Evolutionary conservation across 805 yeast species (phyloP), one percentile per base, ranked within the genome.

Genomic region (Saccharomycopsis olivae): DNA sequence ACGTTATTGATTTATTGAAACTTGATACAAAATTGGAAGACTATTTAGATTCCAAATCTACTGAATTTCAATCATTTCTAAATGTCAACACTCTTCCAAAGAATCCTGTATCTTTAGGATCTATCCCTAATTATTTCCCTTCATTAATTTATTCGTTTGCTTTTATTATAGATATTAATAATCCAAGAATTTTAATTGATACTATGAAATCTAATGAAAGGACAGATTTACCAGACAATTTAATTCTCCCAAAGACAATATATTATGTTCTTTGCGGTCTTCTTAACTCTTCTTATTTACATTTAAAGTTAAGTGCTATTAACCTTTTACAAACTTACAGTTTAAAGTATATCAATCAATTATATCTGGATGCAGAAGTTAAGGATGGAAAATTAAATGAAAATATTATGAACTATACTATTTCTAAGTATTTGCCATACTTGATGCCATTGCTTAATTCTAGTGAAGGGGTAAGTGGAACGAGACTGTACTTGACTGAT

Each of bases 371-470:
- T n/a, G n/a, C n/a, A n/a, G n/a, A n/a, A n/a, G n/a, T n/a, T n/a
- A n/a, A n/a, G n/a, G n/a, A n/a, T n/a, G n/a, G n/a, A n/a, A n/a
- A n/a, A n/a, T n/a, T n/a, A n/a, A n/a, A n/a, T n/a, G n/a, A n/a
- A n/a, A n/a, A n/a, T n/a, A n/a, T n/a, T n/a, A n/a, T n/a, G n/a
- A n/a, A n/a, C n/a, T n/a, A n/a, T n/a, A 41, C 45, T 15, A 24
- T 42, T n/a, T 30, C 21, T 18, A 42, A 42, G 24, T 38, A 24
- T 15, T 34, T 42, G 21, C 46, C 46, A n/a, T 35, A 34, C 27
- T 21, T 42, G 15, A 29, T 42, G 34, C 18, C 17, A 27, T 27
- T 42, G 5, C 30, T 38, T 16, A 33, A 29, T n/a, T 20, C 19
- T 21, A 10, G 18, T 6, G 16, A 14, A 14, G 21, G 24, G n/a